These are phyloP conservation scores for Aspergillus cejpii DNA, from an alignment of 2,329 filamentous ascomycete species.

Conservation along the genomic window DNA sequence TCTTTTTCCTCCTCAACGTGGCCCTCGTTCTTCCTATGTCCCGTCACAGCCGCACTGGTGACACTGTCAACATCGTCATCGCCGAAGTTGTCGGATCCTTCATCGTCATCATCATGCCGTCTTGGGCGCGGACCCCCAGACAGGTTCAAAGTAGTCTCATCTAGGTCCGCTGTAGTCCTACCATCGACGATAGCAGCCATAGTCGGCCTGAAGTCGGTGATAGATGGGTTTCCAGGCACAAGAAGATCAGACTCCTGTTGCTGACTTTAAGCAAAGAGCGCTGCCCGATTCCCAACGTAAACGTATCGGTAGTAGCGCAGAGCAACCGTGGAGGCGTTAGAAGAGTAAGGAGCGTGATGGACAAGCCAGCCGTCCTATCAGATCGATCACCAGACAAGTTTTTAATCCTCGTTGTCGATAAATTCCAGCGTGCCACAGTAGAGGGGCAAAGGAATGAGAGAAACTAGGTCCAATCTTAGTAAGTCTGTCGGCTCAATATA, in stretches of 20 bases:
- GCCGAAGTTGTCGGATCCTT: conserved; percentile 73
- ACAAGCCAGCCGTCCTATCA: conserved; percentile 21
- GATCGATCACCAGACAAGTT: conserved; percentile 2
- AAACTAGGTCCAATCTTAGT: conserved; percentile 10
- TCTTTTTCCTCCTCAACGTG: conserved; percentile 76
- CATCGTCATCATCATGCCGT: conserved; percentile 80
- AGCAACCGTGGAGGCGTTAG: conserved; percentile 4
- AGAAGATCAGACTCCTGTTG: conserved; percentile 45
- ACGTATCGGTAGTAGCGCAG: neutral
- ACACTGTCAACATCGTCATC: conserved; percentile 73
- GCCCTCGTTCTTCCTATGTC: conserved; percentile 55
- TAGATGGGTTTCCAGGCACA: conserved; percentile 76
- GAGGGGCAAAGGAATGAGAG: conserved; percentile 29
- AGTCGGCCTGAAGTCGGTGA: conserved; percentile 74
- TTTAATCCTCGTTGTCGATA: conserved; percentile 16
- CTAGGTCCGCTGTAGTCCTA: conserved; percentile 64
- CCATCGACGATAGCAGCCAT: conserved; percentile 77
- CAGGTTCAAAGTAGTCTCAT: conserved; percentile 71
- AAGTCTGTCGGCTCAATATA: conserved; percentile 7
- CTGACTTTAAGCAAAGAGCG: neutral
- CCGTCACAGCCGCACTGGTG: conserved; percentile 73
- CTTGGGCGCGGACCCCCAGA: conserved; percentile 56
- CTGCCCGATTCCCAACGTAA: neutral
- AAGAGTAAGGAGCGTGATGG: conserved; percentile 22
- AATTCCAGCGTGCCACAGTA: conserved; percentile 23